These are phyloP conservation scores for Paraconiothyrium brasiliense DNA, from an alignment of 2,329 filamentous ascomycete species.

Conservation along the genomic window DNA sequence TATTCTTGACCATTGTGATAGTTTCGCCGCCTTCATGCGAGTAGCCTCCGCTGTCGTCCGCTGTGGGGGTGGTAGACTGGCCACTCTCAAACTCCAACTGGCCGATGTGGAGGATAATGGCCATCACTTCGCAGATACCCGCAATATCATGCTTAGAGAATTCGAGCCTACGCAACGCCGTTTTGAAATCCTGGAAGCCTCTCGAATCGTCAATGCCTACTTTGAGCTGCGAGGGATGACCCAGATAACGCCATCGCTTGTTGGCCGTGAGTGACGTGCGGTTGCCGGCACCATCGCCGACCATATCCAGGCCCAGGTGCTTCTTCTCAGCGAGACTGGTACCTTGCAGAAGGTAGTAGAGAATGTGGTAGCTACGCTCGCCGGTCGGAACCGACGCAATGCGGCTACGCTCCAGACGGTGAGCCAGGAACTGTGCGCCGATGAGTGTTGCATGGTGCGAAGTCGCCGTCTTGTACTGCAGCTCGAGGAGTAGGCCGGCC, in stretches of 20 bases:
- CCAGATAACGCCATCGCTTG: conserved; percentile 94
- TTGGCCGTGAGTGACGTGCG: conserved; percentile 66
- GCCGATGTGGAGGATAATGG: conserved; percentile 94
- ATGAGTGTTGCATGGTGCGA: conserved; percentile 86
- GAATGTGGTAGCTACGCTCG: conserved; percentile 93
- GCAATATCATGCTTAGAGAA: conserved; percentile 94
- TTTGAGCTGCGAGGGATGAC: conserved; percentile 95
- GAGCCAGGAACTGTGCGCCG: conserved; percentile 92
- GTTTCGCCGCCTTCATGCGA: conserved; percentile 92
- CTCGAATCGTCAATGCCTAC: conserved; percentile 96
- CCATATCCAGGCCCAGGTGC: conserved; percentile 74
- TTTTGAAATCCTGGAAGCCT: conserved; percentile 98
- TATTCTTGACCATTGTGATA: conserved; percentile 90
- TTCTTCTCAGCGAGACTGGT: conserved; percentile 90
- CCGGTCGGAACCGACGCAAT: conserved; percentile 93
- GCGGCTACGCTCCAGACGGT: conserved; percentile 89
- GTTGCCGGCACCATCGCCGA: conserved; percentile 63
- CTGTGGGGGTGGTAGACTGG: conserved; percentile 78
- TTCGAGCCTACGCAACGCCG: conserved; percentile 89
- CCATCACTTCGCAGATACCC: conserved; percentile 94
- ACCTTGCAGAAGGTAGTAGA: conserved; percentile 94
- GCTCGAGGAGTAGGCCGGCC: conserved; percentile 91
- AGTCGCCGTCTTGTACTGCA: conserved; percentile 93
- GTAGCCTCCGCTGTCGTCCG: conserved; percentile 94
- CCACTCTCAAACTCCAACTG: conserved; percentile 92